Base-by-base conservation (phyloP, 768 basidiomycete species). In the Sporobolomyces phaffii region DNA sequence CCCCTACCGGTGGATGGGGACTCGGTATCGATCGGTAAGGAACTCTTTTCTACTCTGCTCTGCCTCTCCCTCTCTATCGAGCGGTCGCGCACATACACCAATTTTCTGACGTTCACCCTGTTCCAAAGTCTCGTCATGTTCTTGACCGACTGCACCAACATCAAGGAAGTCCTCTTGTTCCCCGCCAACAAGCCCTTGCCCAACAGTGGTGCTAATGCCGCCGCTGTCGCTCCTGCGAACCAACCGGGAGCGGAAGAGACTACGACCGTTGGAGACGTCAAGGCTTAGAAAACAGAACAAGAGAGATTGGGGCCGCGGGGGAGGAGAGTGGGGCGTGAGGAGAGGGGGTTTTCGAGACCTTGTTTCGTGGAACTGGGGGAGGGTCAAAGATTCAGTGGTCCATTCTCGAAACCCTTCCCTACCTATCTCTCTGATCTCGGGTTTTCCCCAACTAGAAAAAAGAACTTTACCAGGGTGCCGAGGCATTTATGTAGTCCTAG, bases 1-100 rank as follows among this genome's bases (percentile, higher is more conserved):
- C 96, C 8, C 96, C 96, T 0, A 99, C 94, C 5, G 94, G 91
- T 64, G 94, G 94, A 49, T 98, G 91, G 91, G 94, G 92, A 69
- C 82, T 97, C 60, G 93, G 94, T 60, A 89, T 97, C 72, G 93
- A 97, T 77, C 86, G 92, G 68, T 71, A 17, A 14, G 70, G 17
- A 44, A n/a, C 13, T 2, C 22, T 18, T 33, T 29, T 28, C 51
- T 40, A 5, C 2, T 28, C 2, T 26, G 10, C 26, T 2, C 20
- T 31, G 18, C 47, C n/a, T n/a, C n/a, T n/a, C n/a, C n/a, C n/a
- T n/a, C n/a, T n/a, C n/a, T n/a, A n/a, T n/a, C n/a, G n/a, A n/a
- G n/a, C n/a, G n/a, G n/a, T n/a, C n/a, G n/a, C n/a, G n/a, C n/a
- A n/a, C n/a, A n/a, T n/a, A n/a, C n/a, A n/a, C n/a, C 1, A 31